A percentile compares a stretch with the other conserved stretches of the same genome.
These are phyloP conservation scores for Pythium sp. DNA, from an alignment of 352 stramenopile genomes.

Conservation along the genomic window DNA sequence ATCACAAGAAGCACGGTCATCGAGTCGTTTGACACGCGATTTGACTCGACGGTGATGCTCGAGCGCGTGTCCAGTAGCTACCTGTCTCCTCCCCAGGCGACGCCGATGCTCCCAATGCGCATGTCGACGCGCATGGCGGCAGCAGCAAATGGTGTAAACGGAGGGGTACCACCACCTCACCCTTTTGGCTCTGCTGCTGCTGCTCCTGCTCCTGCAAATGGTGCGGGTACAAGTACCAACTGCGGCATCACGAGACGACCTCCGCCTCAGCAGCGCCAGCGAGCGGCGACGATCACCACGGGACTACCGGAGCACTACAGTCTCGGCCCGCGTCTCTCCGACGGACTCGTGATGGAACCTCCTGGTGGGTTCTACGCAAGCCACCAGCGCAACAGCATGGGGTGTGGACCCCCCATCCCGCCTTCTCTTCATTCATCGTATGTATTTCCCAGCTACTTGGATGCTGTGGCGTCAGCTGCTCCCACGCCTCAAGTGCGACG, in stretches of 20 bases:
- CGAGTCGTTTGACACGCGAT: conserved; percentile 42
- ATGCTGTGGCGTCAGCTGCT: background rate
- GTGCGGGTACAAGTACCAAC: background rate
- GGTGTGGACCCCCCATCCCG: conserved; percentile 9
- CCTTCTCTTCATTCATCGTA: conserved; percentile 23
- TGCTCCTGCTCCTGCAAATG: background rate
- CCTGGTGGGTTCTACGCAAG: conserved; percentile 22
- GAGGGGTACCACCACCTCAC: background rate
- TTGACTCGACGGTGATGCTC: conserved; percentile 22
- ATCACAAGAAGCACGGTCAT: conserved; percentile 49
- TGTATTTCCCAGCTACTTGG: conserved; percentile 9
- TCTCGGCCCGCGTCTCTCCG: conserved; percentile 32
- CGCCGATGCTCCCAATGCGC: conserved; percentile 14
- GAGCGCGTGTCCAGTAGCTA: conserved; percentile 21
- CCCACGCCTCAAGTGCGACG: conserved; percentile 22
- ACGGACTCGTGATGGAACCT: conserved; percentile 45
- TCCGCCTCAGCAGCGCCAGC: conserved; percentile 18
- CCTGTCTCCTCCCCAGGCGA: conserved; percentile 12
- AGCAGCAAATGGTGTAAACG: background rate
- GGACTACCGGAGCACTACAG: conserved; percentile 25
- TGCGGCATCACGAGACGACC: conserved; percentile 3
- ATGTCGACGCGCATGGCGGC: conserved; percentile 15
- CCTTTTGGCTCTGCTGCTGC: background rate
- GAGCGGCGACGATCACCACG: conserved; percentile 14
- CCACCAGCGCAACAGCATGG: conserved; percentile 8